Conservation (phyloP, 2,329 filamentous ascomycete genomes). For the Periconia sp. region DNA sequence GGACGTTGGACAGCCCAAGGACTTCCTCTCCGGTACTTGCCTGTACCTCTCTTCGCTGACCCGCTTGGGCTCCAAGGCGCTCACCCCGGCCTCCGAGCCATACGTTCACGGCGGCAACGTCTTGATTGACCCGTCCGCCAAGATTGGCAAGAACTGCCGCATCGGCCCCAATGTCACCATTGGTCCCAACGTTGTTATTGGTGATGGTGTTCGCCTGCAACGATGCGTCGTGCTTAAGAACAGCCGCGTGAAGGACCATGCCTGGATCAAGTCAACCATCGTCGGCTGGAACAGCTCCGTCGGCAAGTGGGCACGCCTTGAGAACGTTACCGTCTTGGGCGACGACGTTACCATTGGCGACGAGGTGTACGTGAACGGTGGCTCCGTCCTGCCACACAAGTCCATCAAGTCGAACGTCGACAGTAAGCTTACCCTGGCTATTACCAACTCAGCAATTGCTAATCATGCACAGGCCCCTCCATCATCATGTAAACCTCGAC, state of each 20-base stretch:
- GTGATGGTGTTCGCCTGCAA: constrained; percentile 92
- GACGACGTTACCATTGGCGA: constrained; percentile 98
- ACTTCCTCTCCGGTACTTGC: constrained; percentile 95
- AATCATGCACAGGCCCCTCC: constrained; percentile 44
- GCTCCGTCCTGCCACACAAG: constrained; percentile 95
- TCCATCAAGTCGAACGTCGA: constrained; percentile 99
- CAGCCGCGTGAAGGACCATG: constrained; percentile 97
- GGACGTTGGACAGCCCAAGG: constrained; percentile 98
- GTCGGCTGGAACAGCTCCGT: constrained; percentile 98
- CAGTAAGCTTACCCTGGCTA: constrained; percentile 33
- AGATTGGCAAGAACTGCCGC: constrained; percentile 97
- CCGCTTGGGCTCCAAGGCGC: constrained; percentile 86
- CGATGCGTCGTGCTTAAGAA: constrained; percentile 87
- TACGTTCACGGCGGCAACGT: constrained; percentile 95
- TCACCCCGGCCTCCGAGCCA: constrained; percentile 74
- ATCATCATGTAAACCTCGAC: constrained; percentile 53
- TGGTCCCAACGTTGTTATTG: constrained; percentile 88
- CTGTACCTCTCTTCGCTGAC: constrained; percentile 92
- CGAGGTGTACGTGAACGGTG: constrained; percentile 98
- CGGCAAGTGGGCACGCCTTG: constrained; percentile 91
- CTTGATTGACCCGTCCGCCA: constrained; percentile 89
- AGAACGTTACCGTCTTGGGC: constrained; percentile 97
- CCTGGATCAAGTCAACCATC: constrained; percentile 98
- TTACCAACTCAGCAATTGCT: constrained; percentile 5
- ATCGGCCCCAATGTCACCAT: constrained; percentile 98